Evolutionary conservation across 108 stramenopile genomes (phyloP).

Genomic region (Mediolabrus comicus): DNA sequence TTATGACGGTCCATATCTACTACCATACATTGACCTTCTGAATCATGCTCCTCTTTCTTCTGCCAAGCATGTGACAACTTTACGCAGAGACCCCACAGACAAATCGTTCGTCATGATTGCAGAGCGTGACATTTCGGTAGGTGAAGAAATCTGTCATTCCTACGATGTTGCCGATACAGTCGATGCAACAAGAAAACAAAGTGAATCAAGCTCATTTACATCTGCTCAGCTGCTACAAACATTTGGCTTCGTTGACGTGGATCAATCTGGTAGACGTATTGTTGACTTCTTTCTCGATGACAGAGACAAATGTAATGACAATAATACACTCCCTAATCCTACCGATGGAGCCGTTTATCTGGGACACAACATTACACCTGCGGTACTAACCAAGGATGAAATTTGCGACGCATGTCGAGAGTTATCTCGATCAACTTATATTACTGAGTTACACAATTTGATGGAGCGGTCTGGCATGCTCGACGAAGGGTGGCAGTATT

Average conservation of each 20-base stretch:
- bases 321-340: neutral
- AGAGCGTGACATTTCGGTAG: conserved; percentile 61
- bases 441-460: conserved; percentile 7
- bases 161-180: conserved; percentile 37
- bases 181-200: neutral
- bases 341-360: neutral
- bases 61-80: conserved; percentile 57
- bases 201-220: conserved; percentile 43
- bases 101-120: conserved; percentile 68
- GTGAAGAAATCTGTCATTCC: conserved; percentile 79
- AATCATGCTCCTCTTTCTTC: conserved; percentile 57
- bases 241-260: conserved; percentile 76
- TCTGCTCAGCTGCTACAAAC: conserved; percentile 78
- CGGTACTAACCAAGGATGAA: conserved; percentile 44
- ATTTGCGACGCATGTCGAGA: conserved; percentile 48
- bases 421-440: conserved; percentile 36
- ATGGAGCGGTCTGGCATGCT: conserved; percentile 34
- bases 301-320: neutral
- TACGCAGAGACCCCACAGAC: conserved; percentile 45
- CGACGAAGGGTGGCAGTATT: conserved; percentile 44
- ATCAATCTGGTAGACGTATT: conserved; percentile 1
- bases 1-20: conserved; percentile 71
- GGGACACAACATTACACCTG: conserved; percentile 36
- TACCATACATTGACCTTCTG: conserved; percentile 81
- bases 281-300: neutral